Conservation (phyloP, 306 rosid species). For the Cicer pinnatifidum region DNA sequence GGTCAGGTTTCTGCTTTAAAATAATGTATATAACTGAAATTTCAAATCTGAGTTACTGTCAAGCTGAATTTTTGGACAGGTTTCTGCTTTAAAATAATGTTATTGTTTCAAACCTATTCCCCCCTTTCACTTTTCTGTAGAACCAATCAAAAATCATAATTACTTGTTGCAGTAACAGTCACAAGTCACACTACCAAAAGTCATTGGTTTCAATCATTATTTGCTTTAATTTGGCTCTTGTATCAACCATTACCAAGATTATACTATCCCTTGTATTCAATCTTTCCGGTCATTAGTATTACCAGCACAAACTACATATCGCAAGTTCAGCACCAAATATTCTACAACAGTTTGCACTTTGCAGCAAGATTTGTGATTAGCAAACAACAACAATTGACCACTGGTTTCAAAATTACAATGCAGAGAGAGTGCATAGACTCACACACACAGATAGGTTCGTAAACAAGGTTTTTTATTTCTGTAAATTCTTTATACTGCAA, state of each 20-base stretch:
- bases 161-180: not conserved
- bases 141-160: not conserved
- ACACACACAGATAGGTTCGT: not conserved
- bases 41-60: conserved; percentile 14
- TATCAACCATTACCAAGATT: not conserved
- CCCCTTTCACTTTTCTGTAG: not conserved
- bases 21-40: not conserved
- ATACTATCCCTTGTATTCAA: no score
- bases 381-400: conserved; percentile 31
- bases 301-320: not conserved
- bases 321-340: not conserved
- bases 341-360: conserved; percentile 1
- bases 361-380: not conserved
- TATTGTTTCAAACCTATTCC: not conserved
- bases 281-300: not conserved
- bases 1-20: not conserved
- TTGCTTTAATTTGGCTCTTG: not conserved
- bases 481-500: conserved; percentile 6
- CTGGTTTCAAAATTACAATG: conserved; percentile 2
- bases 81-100: no score
- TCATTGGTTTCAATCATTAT: not conserved
- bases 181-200: conserved; percentile 4
- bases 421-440: not conserved
- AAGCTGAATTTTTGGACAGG: no score
- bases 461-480: conserved; percentile 6